Evolutionary conservation across 345 rosid species (phyloP).

Genomic region (Psidium friedrichsthalianum): DNA sequence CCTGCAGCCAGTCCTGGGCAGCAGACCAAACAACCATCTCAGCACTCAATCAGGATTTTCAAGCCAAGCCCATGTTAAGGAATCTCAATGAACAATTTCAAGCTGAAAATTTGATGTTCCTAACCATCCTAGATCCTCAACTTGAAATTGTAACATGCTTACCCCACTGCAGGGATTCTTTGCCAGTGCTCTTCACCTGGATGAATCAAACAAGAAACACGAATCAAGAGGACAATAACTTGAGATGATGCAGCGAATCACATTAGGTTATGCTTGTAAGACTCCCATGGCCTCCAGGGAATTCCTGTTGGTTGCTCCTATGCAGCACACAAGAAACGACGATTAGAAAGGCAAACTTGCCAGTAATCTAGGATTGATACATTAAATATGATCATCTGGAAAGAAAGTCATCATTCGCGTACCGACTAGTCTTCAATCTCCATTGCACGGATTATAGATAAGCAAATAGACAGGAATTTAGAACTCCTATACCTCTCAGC

Average conservation of each 20-base stretch:
- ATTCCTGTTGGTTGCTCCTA: constrained; percentile 66
- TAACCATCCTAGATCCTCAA: neutral
- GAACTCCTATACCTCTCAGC: constrained; percentile 35
- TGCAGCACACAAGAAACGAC: neutral
- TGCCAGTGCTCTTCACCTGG: constrained; percentile 83
- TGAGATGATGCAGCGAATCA: neutral
- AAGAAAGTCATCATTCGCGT: neutral
- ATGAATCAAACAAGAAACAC: neutral
- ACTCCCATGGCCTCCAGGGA: constrained; percentile 83
- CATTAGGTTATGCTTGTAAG: neutral
- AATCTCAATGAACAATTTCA: neutral
- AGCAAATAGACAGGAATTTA: neutral
- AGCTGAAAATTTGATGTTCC: neutral
- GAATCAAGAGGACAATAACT: neutral
- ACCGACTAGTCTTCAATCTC: neutral
- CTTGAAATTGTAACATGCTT: constrained; percentile 2
- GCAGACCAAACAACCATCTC: neutral
- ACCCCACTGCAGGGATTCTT: constrained; percentile 94
- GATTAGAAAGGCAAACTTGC: neutral
- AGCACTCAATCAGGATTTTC: neutral
- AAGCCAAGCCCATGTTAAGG: neutral
- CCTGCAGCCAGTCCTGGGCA: constrained; percentile 80
- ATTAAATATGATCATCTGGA: neutral
- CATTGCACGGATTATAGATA: neutral
- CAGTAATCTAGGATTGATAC: neutral